Conservation (phyloP, 495 filamentous ascomycete genomes). For the Neurospora intermedia region DNA sequence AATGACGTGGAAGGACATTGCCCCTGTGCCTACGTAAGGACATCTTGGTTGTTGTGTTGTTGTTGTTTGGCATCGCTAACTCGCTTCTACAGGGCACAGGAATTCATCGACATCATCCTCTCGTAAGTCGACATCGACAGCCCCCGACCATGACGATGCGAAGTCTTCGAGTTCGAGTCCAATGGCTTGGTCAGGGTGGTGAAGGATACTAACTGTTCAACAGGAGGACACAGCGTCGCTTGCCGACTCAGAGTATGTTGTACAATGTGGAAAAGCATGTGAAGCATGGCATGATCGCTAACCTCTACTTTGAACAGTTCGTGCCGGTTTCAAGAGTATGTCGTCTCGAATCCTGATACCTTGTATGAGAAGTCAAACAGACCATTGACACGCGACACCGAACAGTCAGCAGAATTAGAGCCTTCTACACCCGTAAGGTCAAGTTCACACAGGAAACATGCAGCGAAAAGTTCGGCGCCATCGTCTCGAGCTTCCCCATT, state of each 20-base stretch:
- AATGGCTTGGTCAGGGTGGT: neutral
- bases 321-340: constrained; percentile 78
- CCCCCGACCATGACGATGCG: neutral
- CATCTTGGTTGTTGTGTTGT: neutral
- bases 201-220: constrained; percentile 1
- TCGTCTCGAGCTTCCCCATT: constrained; percentile 88
- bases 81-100: constrained; percentile 37
- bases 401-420: constrained; percentile 74
- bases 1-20: constrained; percentile 55
- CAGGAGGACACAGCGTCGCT: constrained; percentile 81
- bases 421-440: constrained; percentile 95
- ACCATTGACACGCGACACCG: constrained; percentile 2
- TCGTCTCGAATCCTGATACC: neutral
- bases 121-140: constrained; percentile 15
- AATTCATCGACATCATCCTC: constrained; percentile 95
- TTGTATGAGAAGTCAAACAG: neutral
- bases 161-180: neutral
- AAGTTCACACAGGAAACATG: constrained; percentile 99
- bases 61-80: constrained; percentile 2
- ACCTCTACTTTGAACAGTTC: constrained; percentile 30
- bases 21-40: constrained; percentile 76
- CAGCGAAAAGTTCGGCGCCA: constrained; percentile 78
- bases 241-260: constrained; percentile 71
- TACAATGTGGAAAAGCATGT: neutral
- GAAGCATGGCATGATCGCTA: neutral